Evolutionary conservation across 129 eudicot genomes (phyloP).

Genomic region (Escallonia herrerae): DNA sequence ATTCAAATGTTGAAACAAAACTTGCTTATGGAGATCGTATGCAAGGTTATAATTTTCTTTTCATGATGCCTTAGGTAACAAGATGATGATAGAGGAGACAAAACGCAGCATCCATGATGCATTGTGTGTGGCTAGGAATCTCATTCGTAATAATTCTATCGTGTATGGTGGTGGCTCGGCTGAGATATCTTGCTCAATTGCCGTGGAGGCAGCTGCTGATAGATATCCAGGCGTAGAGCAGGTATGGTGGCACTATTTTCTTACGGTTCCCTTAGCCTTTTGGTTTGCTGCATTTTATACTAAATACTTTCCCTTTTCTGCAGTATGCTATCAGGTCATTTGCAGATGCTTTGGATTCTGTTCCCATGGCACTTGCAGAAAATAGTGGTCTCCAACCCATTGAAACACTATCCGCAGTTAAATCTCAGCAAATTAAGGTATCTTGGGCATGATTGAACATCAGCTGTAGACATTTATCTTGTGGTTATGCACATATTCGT

Average conservation of each 20-base stretch:
- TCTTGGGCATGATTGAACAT: neutral
- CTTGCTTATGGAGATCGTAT: neutral
- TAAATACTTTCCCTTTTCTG: neutral
- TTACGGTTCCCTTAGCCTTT: neutral
- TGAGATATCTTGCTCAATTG: conserved; percentile 92
- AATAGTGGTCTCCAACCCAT: conserved; percentile 95
- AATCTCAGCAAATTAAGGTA: conserved; percentile 97
- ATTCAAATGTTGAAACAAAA: too few species aligned
- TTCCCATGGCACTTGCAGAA: conserved; percentile 98
- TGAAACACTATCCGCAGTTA: conserved; percentile 88
- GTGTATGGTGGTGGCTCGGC: conserved; percentile 99
- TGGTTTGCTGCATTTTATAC: neutral
- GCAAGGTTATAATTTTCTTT: conserved; percentile 1
- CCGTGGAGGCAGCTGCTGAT: conserved; percentile 99
- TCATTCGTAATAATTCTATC: conserved; percentile 88
- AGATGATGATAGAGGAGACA: conserved; percentile 98
- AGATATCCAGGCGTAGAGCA: conserved; percentile 96
- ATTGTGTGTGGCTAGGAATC: conserved; percentile 91
- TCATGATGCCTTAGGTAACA: conserved; percentile 60
- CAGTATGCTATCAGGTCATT: conserved; percentile 99
- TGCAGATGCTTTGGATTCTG: conserved; percentile 93
- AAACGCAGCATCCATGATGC: conserved; percentile 98
- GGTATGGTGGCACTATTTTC: conserved; percentile 23
- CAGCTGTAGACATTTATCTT: too few species aligned
- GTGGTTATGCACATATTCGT: too few species aligned